Conservation (phyloP, 495 filamentous ascomycete species). For the Daldinia caldariorum region DNA sequence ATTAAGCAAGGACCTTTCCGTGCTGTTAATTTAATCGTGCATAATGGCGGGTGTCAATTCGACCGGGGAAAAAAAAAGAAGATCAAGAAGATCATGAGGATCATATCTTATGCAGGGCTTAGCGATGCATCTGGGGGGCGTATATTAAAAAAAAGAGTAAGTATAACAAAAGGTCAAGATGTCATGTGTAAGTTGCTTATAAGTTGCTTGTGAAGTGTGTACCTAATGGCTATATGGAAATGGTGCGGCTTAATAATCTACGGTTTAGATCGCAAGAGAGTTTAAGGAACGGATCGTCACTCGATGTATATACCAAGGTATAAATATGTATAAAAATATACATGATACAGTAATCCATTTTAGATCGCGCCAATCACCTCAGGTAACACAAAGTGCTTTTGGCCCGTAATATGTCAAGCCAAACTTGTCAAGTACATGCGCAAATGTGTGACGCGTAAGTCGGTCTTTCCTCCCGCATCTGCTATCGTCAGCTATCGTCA, state of each 20-base stretch:
- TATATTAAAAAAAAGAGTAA: conserved; percentile 28
- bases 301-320: neutral
- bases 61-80: conserved; percentile 17
- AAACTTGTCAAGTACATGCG: neutral
- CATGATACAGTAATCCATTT: conserved; percentile 39
- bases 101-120: conserved; percentile 39
- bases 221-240: neutral
- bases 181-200: neutral
- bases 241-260: neutral
- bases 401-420: neutral
- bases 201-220: neutral
- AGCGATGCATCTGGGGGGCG: conserved; percentile 36
- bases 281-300: conserved; percentile 22
- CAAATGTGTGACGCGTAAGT: conserved; percentile 25
- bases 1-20: conserved; percentile 13
- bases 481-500: neutral
- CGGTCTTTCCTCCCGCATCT: neutral
- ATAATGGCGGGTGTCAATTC: conserved; percentile 25
- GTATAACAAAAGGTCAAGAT: conserved; percentile 4
- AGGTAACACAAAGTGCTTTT: conserved; percentile 13
- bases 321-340: conserved; percentile 19
- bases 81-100: conserved; percentile 21
- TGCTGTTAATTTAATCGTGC: conserved; percentile 37
- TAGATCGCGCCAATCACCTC: neutral
- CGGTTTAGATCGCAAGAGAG: conserved; percentile 34